Conservation (phyloP, 345 rosid genomes). For the Durio zibethinus region DNA sequence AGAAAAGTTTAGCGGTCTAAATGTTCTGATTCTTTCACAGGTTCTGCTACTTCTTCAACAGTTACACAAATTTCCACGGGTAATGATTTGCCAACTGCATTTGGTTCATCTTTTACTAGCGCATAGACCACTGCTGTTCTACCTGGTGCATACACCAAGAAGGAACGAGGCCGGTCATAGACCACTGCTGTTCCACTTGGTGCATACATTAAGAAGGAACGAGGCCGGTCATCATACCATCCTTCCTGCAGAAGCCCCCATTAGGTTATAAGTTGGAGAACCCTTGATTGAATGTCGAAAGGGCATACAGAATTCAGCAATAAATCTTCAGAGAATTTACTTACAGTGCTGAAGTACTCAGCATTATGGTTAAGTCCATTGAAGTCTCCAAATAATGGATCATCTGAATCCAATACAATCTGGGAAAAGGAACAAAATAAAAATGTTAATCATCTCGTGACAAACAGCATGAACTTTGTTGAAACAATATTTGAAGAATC, state of each 20-base stretch:
- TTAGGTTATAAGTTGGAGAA: slow-evolving; percentile 8
- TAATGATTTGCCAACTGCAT: slow-evolving; percentile 8
- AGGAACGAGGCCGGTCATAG: slow-evolving; percentile 74
- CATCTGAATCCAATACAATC: slow-evolving; percentile 86
- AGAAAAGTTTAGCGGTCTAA: slow-evolving; percentile 3
- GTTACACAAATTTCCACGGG: background rate
- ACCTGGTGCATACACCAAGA: slow-evolving; percentile 78
- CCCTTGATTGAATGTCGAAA: background rate
- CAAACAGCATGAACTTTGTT: background rate
- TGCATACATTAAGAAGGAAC: too few species aligned
- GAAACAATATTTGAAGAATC: background rate
- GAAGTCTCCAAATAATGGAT: slow-evolving; percentile 73
- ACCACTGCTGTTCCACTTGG: too few species aligned
- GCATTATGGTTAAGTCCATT: slow-evolving; percentile 54
- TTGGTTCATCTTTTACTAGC: slow-evolving; percentile 42
- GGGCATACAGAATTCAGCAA: background rate
- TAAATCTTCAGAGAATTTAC: slow-evolving; percentile 22
- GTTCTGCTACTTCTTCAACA: slow-evolving; percentile 6
- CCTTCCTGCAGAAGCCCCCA: slow-evolving; percentile 57
- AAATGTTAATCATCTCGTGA: background rate
- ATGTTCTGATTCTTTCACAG: background rate
- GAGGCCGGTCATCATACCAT: slow-evolving; percentile 60
- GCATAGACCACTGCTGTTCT: slow-evolving; percentile 92
- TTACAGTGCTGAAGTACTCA: slow-evolving; percentile 74
- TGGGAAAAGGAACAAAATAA: slow-evolving; percentile 22